Percentiles rank a stretch among this genome's conserved stretches.
Evolutionary conservation across 371 early-diverging fungal species (phyloP).

Genomic region (Syncephalis plumigaleata): DNA sequence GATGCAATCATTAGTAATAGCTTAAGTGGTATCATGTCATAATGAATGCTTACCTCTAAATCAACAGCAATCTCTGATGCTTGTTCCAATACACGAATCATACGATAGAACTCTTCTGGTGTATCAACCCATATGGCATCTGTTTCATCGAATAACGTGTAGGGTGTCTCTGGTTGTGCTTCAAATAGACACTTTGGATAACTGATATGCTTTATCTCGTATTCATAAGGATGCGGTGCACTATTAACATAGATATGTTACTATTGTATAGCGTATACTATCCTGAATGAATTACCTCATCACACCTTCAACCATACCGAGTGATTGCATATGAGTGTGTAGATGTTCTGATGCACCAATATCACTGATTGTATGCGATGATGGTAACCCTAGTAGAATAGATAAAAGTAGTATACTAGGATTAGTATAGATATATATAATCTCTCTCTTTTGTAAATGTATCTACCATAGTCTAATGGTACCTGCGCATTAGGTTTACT

Average conservation of each 20-base stretch:
- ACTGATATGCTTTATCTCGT: conserved; percentile 67
- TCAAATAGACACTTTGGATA: conserved; percentile 57
- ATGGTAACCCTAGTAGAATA: neutral
- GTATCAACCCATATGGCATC: conserved; percentile 52
- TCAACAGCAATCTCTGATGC: conserved; percentile 78
- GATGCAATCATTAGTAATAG: no score
- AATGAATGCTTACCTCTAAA: conserved; percentile 34
- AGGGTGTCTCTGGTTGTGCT: conserved; percentile 29
- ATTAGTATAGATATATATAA: no score
- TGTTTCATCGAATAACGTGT: conserved; percentile 35
- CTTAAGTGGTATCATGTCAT: no score
- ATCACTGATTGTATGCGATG: neutral
- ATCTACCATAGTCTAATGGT: conserved; percentile 40
- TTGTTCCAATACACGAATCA: conserved; percentile 38
- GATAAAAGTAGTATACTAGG: no score
- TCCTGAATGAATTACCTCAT: neutral
- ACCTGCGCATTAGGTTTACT: conserved; percentile 65
- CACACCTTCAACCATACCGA: neutral
- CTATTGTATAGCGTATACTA: neutral
- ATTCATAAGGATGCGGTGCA: conserved; percentile 79
- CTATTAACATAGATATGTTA: neutral
- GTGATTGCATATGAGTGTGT: neutral
- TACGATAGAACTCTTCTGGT: conserved; percentile 32
- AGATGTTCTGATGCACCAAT: no score
- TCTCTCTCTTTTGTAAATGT: no score